These are phyloP conservation scores for Monosporascus ibericus DNA, from an alignment of 2,329 filamentous ascomycete species.

Conservation along the genomic window DNA sequence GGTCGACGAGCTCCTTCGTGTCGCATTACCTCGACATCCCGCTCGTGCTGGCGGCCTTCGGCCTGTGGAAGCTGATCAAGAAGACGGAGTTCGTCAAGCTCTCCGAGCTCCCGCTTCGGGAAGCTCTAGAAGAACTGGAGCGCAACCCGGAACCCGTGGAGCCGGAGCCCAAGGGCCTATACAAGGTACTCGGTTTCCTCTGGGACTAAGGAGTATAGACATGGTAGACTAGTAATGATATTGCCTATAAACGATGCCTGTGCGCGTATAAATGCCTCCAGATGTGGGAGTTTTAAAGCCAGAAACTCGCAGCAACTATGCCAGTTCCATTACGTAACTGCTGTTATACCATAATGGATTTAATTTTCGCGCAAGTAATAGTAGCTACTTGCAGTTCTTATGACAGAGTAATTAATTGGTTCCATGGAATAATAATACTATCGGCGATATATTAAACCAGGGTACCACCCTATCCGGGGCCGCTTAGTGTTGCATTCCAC, in stretches of 20 bases:
- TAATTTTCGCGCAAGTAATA: too few relatives aligned
- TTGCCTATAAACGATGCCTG: too few relatives aligned
- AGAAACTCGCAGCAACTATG: too few relatives aligned
- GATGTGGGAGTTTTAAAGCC: too few relatives aligned
- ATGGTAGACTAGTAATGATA: neutral
- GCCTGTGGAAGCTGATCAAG: slow-evolving; percentile 61
- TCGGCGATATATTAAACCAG: too few relatives aligned
- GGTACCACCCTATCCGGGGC: too few relatives aligned
- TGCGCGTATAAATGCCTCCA: too few relatives aligned
- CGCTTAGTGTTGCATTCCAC: neutral
- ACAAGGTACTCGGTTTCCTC: neutral
- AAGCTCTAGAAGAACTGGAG: slow-evolving; percentile 44
- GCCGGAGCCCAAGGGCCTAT: neutral
- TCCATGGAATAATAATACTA: too few relatives aligned
- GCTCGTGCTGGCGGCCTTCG: slow-evolving; percentile 49
- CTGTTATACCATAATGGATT: too few relatives aligned
- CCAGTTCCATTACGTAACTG: too few relatives aligned
- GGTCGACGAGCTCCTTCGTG: slow-evolving; percentile 51
- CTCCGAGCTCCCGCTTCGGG: slow-evolving; percentile 43
- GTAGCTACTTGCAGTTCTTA: too few relatives aligned
- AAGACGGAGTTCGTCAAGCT: slow-evolving; percentile 50
- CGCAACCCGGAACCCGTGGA: neutral
- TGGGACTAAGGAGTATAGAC: neutral
- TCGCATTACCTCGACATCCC: slow-evolving; percentile 59
- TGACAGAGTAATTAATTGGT: too few relatives aligned